Conservation (phyloP, 129 eudicot species). For the Cynara cardunculus region DNA sequence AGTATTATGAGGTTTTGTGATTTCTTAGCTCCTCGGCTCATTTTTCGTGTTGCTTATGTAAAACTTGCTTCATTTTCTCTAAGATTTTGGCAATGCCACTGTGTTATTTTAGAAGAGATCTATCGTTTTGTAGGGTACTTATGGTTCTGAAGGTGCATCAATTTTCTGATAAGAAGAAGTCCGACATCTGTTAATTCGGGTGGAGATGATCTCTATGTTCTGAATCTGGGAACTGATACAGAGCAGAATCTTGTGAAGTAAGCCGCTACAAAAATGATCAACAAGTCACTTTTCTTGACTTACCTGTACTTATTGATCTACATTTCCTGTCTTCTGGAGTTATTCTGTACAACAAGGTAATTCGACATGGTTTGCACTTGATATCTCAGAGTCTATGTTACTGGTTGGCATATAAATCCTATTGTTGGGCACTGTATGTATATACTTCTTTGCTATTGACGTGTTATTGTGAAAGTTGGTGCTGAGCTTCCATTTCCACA, state of each 20-base stretch:
- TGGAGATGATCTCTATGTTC: constrained; percentile 23
- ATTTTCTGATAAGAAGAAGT: constrained; percentile 1
- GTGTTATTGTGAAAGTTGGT: neutral
- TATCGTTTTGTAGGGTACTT: too few species aligned
- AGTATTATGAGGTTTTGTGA: neutral
- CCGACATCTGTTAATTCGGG: constrained; percentile 12
- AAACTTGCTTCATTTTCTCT: neutral
- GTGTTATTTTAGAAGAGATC: too few species aligned
- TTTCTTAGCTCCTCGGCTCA: neutral
- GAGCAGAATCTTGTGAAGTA: neutral
- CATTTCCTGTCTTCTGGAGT: constrained; percentile 70
- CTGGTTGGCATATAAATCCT: neutral
- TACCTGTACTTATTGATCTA: constrained; percentile 63
- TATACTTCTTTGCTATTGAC: neutral
- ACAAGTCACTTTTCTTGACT: constrained; percentile 63
- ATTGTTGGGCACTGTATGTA: neutral
- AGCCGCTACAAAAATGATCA: constrained; percentile 42
- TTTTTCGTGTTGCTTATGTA: neutral
- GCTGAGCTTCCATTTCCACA: neutral
- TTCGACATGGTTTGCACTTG: neutral
- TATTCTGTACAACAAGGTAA: constrained; percentile 71
- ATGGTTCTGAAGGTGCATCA: constrained; percentile 14
- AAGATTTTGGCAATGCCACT: too few species aligned
- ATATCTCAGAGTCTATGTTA: constrained; percentile 5
- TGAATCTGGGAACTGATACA: constrained; percentile 14